Base-by-base conservation (phyloP, 2,329 filamentous ascomycete species). In the Diaporthe citrichinensis region DNA sequence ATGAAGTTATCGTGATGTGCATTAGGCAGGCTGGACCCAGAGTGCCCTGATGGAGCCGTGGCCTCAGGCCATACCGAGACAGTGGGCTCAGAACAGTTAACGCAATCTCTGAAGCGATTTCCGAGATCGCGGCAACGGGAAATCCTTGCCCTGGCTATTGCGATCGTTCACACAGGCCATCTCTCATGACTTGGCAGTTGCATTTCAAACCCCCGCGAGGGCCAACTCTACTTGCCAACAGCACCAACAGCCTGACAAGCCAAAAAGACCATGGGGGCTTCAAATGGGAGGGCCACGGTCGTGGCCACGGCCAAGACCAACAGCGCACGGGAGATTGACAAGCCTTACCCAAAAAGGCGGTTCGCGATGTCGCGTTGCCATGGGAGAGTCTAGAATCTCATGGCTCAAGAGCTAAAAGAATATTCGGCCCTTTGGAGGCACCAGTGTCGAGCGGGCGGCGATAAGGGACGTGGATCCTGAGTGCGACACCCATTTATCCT, bases 81-180 rank as follows among this genome's bases (percentile, higher is more conserved):
- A 51, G 44, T 46, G 44, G 62, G 62, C 44, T 36, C 20, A 25
- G 44, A 28, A 36, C 23, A 51, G 28, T n/a, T 25, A 51, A 49
- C 20, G 44, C 62, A 67, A 67, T 67, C 62, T 67, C 62, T 67
- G 62, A 25, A n/a, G 62, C 62, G 62, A 51, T 51, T 49, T 67
- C 62, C 62, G 44, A 67, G 41, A 67, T 67, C 61, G 62, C 62
- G 41, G 62, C 28, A 36, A 25, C 62, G 28, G 23, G 10, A 15
- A 34, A 51, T 67, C 62, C 57, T 62, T 39, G 39, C 15, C 28
- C 10, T 55, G 17, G 17, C 51, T 49, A 39, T 72, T 36, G 31
- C 41, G 55, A 72, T 49, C 23, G 23, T 46, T 61, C 53, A n/a
- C 51, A 12, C 57, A 14, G 46, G 25, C 41, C 28, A 46, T 61